These are phyloP conservation scores for Penicillium sp. DNA, from an alignment of 2,329 filamentous ascomycete genomes.

Conservation along the genomic window DNA sequence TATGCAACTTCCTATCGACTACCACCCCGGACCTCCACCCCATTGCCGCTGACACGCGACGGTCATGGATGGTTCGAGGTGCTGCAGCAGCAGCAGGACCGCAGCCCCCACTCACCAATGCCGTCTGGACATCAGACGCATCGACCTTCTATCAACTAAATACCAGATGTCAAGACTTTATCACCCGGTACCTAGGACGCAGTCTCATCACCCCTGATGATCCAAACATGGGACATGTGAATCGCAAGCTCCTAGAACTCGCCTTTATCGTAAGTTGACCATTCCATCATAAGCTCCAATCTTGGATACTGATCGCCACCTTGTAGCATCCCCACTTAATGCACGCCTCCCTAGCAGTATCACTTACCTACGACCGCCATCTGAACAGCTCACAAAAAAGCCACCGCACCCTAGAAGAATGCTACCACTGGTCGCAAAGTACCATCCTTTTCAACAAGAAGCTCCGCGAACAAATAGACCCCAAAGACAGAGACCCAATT, in stretches of 20 bases:
- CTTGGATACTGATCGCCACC: too few species aligned
- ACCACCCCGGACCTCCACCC: slow-evolving; percentile 35
- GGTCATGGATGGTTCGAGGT: slow-evolving; percentile 11
- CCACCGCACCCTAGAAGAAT: slow-evolving; percentile 33
- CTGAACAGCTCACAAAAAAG: slow-evolving; percentile 14
- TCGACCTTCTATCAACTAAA: not conserved
- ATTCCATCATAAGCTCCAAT: too few species aligned
- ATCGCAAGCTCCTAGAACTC: not conserved
- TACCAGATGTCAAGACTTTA: not conserved
- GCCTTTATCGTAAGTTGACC: not conserved
- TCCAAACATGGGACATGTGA: not conserved
- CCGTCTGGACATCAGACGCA: slow-evolving; percentile 28
- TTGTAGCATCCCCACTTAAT: slow-evolving; percentile 40
- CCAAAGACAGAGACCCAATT: not conserved
- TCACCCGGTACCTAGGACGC: not conserved
- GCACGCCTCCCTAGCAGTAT: slow-evolving; percentile 41
- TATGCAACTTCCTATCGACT: slow-evolving; percentile 40
- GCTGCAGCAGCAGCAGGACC: slow-evolving; percentile 15
- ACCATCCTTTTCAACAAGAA: slow-evolving; percentile 36
- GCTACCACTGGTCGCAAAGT: slow-evolving; percentile 39
- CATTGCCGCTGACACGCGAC: slow-evolving; percentile 17
- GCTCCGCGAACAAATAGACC: slow-evolving; percentile 29
- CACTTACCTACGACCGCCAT: slow-evolving; percentile 33
- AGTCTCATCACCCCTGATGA: not conserved
- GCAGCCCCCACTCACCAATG: slow-evolving; percentile 21